phyloP scores from a whole-genome alignment of 768 basidiomycete genomes.

The Panaeolus cyanescens region DNA sequence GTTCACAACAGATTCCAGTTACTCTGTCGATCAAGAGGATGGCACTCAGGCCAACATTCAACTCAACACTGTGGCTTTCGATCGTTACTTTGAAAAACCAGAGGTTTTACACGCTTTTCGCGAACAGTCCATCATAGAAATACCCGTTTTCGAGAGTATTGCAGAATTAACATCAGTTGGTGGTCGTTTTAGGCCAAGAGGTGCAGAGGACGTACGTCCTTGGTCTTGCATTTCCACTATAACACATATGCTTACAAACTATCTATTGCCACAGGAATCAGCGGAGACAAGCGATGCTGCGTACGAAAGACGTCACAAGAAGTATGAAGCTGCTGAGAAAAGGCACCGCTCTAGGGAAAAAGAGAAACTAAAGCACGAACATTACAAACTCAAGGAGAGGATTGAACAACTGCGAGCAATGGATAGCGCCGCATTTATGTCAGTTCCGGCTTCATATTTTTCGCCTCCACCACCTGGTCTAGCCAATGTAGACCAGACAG shows the following conservation, averaged over 20 bases:
- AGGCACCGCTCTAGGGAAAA: conserved; percentile 84
- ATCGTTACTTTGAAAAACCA: conserved; percentile 77
- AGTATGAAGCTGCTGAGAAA: conserved; percentile 87
- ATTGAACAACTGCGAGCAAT: conserved; percentile 81
- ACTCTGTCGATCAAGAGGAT: conserved; percentile 44
- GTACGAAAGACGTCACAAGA: conserved; percentile 82
- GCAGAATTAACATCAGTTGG: conserved; percentile 53
- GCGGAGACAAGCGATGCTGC: conserved; percentile 78
- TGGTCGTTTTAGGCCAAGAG: conserved; percentile 70
- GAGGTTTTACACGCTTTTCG: conserved; percentile 74
- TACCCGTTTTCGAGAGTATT: conserved; percentile 64
- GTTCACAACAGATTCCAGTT: conserved; percentile 69
- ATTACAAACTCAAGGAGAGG: conserved; percentile 88
- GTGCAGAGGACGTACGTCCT: conserved; percentile 66
- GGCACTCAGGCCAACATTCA: conserved; percentile 31
- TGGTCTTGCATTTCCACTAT: conserved; percentile 7
- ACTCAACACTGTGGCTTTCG: conserved; percentile 61
- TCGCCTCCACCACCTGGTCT: conserved; percentile 32
- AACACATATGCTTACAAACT: conserved; percentile 9
- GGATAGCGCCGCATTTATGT: conserved; percentile 70
- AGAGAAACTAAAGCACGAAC: conserved; percentile 89
- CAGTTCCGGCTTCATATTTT: conserved; percentile 60
- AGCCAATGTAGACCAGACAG: conserved; percentile 25
- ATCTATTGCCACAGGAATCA: conserved; percentile 39
- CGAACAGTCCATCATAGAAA: conserved; percentile 74